These are phyloP conservation scores for Hydnum rufescens DNA, from an alignment of 768 basidiomycete species.

Conservation along the genomic window DNA sequence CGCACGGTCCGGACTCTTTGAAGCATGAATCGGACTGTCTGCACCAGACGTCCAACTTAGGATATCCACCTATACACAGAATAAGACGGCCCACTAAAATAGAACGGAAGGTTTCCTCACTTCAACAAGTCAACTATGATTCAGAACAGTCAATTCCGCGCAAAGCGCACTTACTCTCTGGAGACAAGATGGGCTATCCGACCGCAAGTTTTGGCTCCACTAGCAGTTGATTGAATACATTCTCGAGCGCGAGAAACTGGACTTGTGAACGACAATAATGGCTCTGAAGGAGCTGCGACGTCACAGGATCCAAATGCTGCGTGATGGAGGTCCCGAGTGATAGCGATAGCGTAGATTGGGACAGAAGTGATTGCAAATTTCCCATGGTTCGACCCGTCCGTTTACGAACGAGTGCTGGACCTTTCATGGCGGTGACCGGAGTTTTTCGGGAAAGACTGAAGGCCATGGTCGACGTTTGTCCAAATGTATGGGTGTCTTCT, in stretches of 20 bases:
- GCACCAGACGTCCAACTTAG: constrained; percentile 35
- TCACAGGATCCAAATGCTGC: constrained; percentile 41
- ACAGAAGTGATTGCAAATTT: too few species aligned
- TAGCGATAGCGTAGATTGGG: too few species aligned
- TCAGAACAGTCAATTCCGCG: constrained; percentile 86
- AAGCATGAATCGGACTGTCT: constrained; percentile 14
- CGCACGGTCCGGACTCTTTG: constrained; percentile 29
- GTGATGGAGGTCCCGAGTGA: constrained; percentile 36
- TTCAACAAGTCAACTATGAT: constrained; percentile 92
- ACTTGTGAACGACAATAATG: constrained; percentile 83
- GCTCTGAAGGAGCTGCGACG: constrained; percentile 53
- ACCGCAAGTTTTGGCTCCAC: constrained; percentile 77
- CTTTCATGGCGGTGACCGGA: background rate
- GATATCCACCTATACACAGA: constrained; percentile 18
- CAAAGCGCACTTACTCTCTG: constrained; percentile 68
- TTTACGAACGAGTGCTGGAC: too few species aligned
- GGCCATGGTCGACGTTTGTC: background rate
- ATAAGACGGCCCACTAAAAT: background rate
- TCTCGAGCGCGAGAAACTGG: constrained; percentile 79
- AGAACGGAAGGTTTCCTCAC: constrained; percentile 23
- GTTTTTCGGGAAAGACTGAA: background rate
- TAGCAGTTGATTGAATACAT: constrained; percentile 77
- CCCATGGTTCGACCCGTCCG: too few species aligned
- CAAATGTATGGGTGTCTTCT: background rate
- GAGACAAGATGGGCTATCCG: too few species aligned